Base-by-base conservation (phyloP, 129 eudicot species). In the Oenanthe sinensis region DNA sequence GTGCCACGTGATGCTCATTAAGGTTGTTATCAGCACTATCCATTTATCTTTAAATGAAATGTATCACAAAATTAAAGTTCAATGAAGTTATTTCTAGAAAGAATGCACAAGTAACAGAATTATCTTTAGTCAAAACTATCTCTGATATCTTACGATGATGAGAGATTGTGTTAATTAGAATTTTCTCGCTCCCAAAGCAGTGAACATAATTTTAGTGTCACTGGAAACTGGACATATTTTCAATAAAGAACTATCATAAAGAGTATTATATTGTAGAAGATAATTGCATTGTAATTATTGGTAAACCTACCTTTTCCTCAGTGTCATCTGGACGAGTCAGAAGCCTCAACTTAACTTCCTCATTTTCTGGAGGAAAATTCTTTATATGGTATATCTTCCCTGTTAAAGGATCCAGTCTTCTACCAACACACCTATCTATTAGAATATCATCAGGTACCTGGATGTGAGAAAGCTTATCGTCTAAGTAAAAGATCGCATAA, bases 401-500 rank as follows among this genome's bases (percentile, higher is more conserved):
- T 43, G 97, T 92, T 81, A 87, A 82, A 78, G 99, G 99, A 82
- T 96, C 99, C 81, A 92, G 79, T 77, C 97, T 88, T 90, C 99
- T 92, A 81, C 99, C 99, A 82, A 96, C 91, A 85, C 99, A 96
- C 90, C 99, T 89, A 79, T 96, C 90, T 68, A 92, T 92, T 81
- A 96, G 86, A 84, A 87, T 85, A 46, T 92, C 97, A 87, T 96
- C 99, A 86, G 97, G 97, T 43, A 96, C 99, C 99, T 96, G 90
- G 42, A 78, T 42, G 72, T 78, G 76, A 82, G 80, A 68, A 82
- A 72, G 78, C 39, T 55, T 47, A 55, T 55, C 48, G 73, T 75
- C 75, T 73, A 37, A 43, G 77, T 65, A 77, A 83, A 65, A 81
- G 50, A 37, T 72, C 55, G 30, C 77, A 30, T 24, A 36, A 10